phyloP scores from a whole-genome alignment of 2,329 filamentous ascomycete species.

The Ascochyta koolunga region DNA sequence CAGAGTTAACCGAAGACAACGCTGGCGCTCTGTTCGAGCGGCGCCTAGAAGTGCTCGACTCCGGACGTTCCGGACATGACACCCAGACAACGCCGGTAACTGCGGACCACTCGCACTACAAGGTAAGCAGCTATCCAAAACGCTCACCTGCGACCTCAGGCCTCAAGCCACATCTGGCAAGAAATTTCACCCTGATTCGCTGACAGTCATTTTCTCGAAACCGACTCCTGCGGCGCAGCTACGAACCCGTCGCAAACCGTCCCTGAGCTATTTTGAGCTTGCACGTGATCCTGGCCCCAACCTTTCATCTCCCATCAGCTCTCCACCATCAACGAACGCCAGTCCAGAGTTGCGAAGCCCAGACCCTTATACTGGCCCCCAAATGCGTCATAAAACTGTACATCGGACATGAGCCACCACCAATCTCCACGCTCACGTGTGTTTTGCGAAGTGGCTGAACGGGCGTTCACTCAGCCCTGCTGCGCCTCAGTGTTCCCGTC shows the following conservation, averaged over 20 bases:
- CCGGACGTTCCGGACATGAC: background rate
- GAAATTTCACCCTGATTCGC: conserved; percentile 21
- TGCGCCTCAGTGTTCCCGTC: conserved; percentile 12
- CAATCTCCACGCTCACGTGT: conserved; percentile 16
- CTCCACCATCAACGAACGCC: background rate
- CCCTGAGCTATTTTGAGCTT: background rate
- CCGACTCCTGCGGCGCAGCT: conserved; percentile 24
- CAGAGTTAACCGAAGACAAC: background rate
- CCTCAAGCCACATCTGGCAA: conserved; percentile 25
- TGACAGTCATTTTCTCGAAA: conserved; percentile 11
- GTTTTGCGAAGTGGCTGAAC: conserved; percentile 18
- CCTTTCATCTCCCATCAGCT: background rate
- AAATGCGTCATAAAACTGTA: background rate
- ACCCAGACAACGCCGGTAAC: background rate
- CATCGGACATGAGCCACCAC: conserved; percentile 4
- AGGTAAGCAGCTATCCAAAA: background rate
- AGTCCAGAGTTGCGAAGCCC: background rate
- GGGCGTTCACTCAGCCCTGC: conserved; percentile 16
- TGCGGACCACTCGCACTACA: background rate
- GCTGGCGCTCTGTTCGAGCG: background rate
- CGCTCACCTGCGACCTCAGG: background rate
- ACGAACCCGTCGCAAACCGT: conserved; percentile 11
- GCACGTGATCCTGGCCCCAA: conserved; percentile 5
- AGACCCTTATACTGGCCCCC: background rate
- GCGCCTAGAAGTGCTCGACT: background rate